Evolutionary conservation across 202 grass and related monocot species (phyloP).

Genomic region (Alloteropsis angusta): DNA sequence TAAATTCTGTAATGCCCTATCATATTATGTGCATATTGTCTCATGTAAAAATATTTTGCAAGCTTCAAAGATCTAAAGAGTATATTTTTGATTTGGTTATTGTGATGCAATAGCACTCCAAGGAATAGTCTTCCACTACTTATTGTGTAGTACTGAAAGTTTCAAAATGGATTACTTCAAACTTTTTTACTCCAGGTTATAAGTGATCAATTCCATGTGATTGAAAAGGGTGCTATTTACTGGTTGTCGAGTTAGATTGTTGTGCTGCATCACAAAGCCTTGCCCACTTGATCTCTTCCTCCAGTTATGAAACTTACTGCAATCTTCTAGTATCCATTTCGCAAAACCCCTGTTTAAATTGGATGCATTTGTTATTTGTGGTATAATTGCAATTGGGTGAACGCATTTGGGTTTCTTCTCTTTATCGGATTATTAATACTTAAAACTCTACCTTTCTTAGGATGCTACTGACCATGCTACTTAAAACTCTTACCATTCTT

Average conservation of each 20-base stretch:
- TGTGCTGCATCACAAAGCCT: neutral
- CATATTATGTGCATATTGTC: neutral
- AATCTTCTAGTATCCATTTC: neutral
- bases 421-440: slow-evolving; percentile 1
- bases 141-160: neutral
- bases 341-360: neutral
- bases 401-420: neutral
- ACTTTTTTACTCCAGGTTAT: neutral
- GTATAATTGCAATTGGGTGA: neutral
- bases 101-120: neutral
- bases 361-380: neutral
- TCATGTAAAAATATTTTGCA: neutral
- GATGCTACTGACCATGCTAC: slow-evolving; percentile 59
- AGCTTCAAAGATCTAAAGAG: neutral
- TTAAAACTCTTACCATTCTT: slow-evolving; percentile 28
- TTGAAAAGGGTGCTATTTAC: neutral
- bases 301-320: neutral
- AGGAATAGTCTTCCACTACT: neutral
- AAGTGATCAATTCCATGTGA: neutral
- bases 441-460: slow-evolving; percentile 41
- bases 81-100: neutral
- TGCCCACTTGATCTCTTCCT: slow-evolving; percentile 1
- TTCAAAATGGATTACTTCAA: neutral
- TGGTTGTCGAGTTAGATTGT: neutral
- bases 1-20: neutral